Conservation (phyloP, 2,329 filamentous ascomycete genomes). For the Mycosphaerelloides madeirae region DNA sequence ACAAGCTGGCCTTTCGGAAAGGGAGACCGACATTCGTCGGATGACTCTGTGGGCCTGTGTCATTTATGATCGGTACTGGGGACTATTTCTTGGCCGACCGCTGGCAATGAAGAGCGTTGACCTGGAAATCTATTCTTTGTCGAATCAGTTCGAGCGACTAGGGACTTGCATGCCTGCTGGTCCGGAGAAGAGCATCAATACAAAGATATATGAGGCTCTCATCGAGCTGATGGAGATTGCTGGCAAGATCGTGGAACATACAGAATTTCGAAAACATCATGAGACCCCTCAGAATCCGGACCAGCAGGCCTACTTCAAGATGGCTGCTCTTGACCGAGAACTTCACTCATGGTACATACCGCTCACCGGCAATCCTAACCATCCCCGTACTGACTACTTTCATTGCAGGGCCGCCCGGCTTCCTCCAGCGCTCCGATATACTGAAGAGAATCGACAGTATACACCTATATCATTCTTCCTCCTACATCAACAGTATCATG, state of each 20-base stretch:
- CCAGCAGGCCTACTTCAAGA: conserved; percentile 25
- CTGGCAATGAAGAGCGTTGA: conserved; percentile 25
- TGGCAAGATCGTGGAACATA: conserved; percentile 25
- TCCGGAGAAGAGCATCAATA: conserved; percentile 20
- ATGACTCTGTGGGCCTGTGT: conserved; percentile 27
- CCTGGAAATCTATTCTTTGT: conserved; percentile 23
- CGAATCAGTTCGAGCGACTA: conserved; percentile 23
- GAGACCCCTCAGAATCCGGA: conserved; percentile 15
- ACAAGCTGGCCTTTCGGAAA: conserved; percentile 19
- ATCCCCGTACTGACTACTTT: no score
- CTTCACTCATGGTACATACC: conserved; percentile 18
- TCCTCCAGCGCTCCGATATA: conserved; percentile 22
- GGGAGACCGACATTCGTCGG: conserved; percentile 23
- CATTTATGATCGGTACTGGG: conserved; percentile 27
- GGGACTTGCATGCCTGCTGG: conserved; percentile 24
- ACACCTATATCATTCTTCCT: conserved; percentile 24
- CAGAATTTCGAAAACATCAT: conserved; percentile 18
- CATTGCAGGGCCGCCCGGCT: conserved; percentile 10
- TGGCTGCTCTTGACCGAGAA: conserved; percentile 23
- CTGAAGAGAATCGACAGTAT: conserved; percentile 20
- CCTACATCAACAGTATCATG: conserved; percentile 26
- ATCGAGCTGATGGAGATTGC: conserved; percentile 27
- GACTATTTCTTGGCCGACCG: conserved; percentile 24
- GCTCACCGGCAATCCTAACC: no score
- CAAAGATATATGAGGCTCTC: conserved; percentile 24